Conservation (phyloP, 805 yeast species). For the Candida chilensis region DNA sequence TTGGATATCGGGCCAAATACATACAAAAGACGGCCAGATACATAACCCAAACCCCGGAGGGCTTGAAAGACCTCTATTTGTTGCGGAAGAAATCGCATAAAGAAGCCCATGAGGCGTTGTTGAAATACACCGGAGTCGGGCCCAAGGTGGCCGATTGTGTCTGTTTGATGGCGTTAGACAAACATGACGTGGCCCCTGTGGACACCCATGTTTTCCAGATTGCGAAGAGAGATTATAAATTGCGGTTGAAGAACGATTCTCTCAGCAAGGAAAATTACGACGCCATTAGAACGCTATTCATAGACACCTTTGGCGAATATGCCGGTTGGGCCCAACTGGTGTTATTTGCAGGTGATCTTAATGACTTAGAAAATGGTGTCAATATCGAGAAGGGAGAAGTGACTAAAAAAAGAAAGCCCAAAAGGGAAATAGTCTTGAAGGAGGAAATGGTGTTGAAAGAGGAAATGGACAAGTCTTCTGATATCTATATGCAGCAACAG, state of each 20-base stretch:
- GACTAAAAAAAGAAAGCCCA: constrained; percentile 6
- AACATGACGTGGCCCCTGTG: constrained; percentile 84
- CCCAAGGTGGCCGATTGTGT: constrained; percentile 98
- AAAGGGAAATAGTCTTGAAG: constrained; percentile 2
- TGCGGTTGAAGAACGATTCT: constrained; percentile 34
- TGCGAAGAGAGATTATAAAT: constrained; percentile 72
- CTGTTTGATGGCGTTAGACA: constrained; percentile 81
- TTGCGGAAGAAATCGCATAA: constrained; percentile 39
- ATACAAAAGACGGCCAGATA: constrained; percentile 67
- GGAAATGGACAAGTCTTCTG: too few species aligned
- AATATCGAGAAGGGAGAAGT: constrained; percentile 19
- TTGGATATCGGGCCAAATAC: constrained; percentile 91
- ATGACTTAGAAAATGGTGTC: constrained; percentile 62
- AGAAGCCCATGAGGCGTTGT: constrained; percentile 48
- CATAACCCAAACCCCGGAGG: constrained; percentile 30
- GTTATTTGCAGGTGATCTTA: constrained; percentile 76
- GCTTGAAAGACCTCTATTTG: constrained; percentile 21
- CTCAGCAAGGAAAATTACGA: constrained; percentile 44
- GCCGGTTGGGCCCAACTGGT: constrained; percentile 99
- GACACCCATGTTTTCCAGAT: constrained; percentile 94
- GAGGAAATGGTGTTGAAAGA: constrained; percentile 3
- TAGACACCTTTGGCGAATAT: constrained; percentile 71
- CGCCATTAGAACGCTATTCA: constrained; percentile 50
- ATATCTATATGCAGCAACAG: too few species aligned
- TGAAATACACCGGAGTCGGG: constrained; percentile 80